phyloP scores from a whole-genome alignment of 768 basidiomycete species.

The Psilocybe azurescens region DNA sequence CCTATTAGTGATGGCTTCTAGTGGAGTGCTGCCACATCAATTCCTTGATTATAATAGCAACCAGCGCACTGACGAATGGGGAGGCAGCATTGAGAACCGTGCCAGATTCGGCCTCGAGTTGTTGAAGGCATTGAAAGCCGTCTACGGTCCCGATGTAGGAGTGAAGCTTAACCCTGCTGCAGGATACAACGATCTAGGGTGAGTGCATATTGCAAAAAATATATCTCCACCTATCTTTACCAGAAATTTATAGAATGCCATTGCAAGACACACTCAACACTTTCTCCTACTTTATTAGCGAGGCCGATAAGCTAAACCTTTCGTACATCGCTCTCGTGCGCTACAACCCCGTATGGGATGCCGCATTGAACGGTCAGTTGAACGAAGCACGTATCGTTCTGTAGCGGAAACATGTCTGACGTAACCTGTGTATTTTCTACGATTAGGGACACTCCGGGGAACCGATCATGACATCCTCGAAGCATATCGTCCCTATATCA shows the following conservation, averaged over 20 bases:
- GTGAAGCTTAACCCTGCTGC: conserved; percentile 49
- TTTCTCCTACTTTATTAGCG: conserved; percentile 44
- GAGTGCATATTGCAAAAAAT: neutral
- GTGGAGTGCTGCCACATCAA: conserved; percentile 51
- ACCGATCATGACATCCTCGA: conserved; percentile 3
- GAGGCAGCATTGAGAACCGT: conserved; percentile 63
- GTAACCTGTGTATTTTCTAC: no score
- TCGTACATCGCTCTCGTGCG: conserved; percentile 39
- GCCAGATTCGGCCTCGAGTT: conserved; percentile 57
- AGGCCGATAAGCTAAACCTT: conserved; percentile 44
- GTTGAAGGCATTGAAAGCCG: conserved; percentile 45
- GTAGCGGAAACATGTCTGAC: no score
- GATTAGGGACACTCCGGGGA: neutral
- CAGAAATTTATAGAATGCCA: conserved; percentile 39
- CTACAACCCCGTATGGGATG: conserved; percentile 20
- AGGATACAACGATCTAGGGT: conserved; percentile 53
- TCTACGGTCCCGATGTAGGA: conserved; percentile 52
- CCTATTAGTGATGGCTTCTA: conserved; percentile 44
- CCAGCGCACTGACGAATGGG: conserved; percentile 60
- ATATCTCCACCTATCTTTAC: neutral
- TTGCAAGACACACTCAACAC: conserved; percentile 49
- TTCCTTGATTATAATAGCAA: conserved; percentile 56
- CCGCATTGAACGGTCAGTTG: neutral
- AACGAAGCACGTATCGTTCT: no score
- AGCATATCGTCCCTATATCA: conserved; percentile 3